These are phyloP conservation scores for Lichtheimia ramosa DNA, from an alignment of 371 early-diverging fungal species.

Conservation along the genomic window DNA sequence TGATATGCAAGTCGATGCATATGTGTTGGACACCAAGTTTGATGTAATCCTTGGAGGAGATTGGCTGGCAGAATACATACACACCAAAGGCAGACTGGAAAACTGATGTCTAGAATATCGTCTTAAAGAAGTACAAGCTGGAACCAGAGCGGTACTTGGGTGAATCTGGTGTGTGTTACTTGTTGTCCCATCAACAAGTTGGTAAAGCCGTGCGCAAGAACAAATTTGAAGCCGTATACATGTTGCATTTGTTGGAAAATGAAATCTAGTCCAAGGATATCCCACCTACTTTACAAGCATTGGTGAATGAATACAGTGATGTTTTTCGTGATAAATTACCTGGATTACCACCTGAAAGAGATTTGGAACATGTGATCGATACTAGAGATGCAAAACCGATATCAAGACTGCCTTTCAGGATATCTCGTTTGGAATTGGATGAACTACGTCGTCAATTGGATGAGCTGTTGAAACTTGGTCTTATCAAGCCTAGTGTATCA, in stretches of 20 bases:
- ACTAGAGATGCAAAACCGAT: too few relatives aligned
- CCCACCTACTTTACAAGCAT: too few relatives aligned
- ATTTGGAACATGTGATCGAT: too few relatives aligned
- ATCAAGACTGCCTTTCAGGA: too few relatives aligned
- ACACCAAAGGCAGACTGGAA: neutral
- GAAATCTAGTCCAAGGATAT: too few relatives aligned
- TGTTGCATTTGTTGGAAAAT: too few relatives aligned
- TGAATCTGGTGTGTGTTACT: neutral
- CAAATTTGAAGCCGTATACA: neutral
- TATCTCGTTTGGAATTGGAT: too few relatives aligned
- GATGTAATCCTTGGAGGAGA: neutral
- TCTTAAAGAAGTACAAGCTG: neutral
- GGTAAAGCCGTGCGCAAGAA: neutral
- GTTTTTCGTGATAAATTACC: too few relatives aligned
- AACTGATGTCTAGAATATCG: neutral
- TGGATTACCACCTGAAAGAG: too few relatives aligned
- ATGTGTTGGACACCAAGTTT: constrained; percentile 5
- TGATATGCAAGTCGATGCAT: neutral
- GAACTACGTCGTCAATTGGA: neutral
- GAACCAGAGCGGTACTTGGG: neutral
- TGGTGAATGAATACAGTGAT: too few relatives aligned
- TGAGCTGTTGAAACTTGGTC: constrained; percentile 9
- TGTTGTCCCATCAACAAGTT: neutral
- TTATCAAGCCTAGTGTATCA: constrained; percentile 1
- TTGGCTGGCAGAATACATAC: neutral